These are phyloP conservation scores for Petrea volubilis DNA, from an alignment of 257 asterid species.

Conservation along the genomic window DNA sequence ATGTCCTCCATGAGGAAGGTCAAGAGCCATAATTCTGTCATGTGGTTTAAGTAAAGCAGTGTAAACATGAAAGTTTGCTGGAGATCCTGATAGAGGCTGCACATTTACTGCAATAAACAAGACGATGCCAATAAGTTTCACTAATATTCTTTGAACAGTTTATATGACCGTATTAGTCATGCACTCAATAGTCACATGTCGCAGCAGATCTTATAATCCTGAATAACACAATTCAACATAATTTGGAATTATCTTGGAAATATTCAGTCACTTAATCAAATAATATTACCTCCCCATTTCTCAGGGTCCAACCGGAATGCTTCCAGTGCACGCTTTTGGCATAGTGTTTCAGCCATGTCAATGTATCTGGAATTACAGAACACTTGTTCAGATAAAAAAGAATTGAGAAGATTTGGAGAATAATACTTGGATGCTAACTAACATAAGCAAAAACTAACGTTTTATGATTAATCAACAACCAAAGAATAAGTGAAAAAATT, in stretches of 20 bases:
- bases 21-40: conserved; percentile 91
- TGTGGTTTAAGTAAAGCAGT: conserved; percentile 89
- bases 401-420: not conserved
- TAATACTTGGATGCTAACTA: not conserved
- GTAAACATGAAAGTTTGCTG: conserved; percentile 83
- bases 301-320: conserved; percentile 88
- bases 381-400: conserved; percentile 5
- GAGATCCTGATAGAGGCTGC: conserved; percentile 90
- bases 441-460: not conserved
- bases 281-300: conserved; percentile 85
- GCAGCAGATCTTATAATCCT: not conserved
- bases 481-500: not conserved
- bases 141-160: not conserved
- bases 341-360: conserved; percentile 87
- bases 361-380: conserved; percentile 51
- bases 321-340: conserved; percentile 89
- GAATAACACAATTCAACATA: not conserved
- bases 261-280: not conserved
- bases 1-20: conserved; percentile 98
- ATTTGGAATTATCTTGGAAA: not conserved
- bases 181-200: conserved; percentile 1
- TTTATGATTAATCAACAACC: not conserved
- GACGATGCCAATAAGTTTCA: not conserved
- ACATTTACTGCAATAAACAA: conserved; percentile 67
- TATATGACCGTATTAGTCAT: not conserved